Conservation (phyloP, 2,329 filamentous ascomycete species). For the Neofusicoccum umdonicola region DNA sequence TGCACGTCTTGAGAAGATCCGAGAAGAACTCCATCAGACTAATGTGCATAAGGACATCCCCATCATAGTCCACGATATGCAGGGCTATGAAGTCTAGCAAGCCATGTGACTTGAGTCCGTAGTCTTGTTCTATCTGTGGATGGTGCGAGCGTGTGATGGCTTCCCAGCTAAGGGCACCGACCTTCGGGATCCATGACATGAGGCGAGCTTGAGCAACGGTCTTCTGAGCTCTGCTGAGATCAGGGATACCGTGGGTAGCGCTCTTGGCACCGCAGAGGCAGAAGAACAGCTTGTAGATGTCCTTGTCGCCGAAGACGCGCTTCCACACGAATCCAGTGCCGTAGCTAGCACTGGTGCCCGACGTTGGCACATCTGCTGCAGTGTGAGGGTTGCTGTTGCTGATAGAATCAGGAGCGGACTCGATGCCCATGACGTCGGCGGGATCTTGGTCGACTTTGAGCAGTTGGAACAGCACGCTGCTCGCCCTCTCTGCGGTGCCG, state of each 20-base stretch:
- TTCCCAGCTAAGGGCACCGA: slow-evolving; percentile 55
- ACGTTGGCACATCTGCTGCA: not conserved
- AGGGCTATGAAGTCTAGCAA: slow-evolving; percentile 56
- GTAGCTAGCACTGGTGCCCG: slow-evolving; percentile 21
- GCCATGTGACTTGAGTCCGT: slow-evolving; percentile 32
- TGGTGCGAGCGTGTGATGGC: slow-evolving; percentile 52
- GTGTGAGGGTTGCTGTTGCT: slow-evolving; percentile 10
- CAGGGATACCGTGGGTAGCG: slow-evolving; percentile 29
- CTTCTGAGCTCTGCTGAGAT: slow-evolving; percentile 51
- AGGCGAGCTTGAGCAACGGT: slow-evolving; percentile 61
- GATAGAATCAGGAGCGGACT: slow-evolving; percentile 23
- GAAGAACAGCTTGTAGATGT: slow-evolving; percentile 59
- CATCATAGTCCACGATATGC: slow-evolving; percentile 55
- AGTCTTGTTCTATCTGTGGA: slow-evolving; percentile 50
- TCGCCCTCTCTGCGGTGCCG: slow-evolving; percentile 54
- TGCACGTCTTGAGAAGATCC: slow-evolving; percentile 47
- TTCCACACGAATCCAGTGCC: slow-evolving; percentile 55
- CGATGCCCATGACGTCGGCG: slow-evolving; percentile 40
- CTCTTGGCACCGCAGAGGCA: slow-evolving; percentile 50
- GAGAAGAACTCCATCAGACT: slow-evolving; percentile 58
- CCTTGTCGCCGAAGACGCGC: slow-evolving; percentile 59
- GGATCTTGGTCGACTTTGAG: slow-evolving; percentile 47
- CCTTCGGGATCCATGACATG: slow-evolving; percentile 56
- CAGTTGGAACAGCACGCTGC: slow-evolving; percentile 52
- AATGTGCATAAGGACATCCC: slow-evolving; percentile 61